Conservation (phyloP, 305 asterid species). For the Fraxinus platypoda region DNA sequence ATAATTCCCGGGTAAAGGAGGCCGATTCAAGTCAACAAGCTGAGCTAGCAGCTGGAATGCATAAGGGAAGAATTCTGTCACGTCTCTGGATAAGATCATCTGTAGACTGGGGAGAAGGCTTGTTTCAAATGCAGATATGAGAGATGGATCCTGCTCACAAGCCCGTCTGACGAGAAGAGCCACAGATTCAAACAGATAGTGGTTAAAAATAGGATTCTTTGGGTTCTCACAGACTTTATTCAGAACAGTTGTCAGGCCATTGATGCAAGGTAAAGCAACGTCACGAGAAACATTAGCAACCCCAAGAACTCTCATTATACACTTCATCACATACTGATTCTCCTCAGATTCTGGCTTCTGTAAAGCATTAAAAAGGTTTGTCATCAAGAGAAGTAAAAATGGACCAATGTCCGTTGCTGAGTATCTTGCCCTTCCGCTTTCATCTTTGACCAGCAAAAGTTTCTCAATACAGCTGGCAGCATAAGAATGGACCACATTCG, state of each 20-base stretch:
- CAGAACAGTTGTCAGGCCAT: slow-evolving; percentile 62
- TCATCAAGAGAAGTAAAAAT: slow-evolving; percentile 62
- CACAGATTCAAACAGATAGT: slow-evolving; percentile 81
- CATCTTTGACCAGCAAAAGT: slow-evolving; percentile 83
- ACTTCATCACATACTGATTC: slow-evolving; percentile 93
- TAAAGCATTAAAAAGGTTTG: slow-evolving; percentile 75
- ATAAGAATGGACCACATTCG: slow-evolving; percentile 94
- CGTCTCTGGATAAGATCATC: slow-evolving; percentile 63
- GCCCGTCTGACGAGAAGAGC: slow-evolving; percentile 76
- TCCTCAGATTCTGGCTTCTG: slow-evolving; percentile 94
- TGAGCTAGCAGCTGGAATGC: slow-evolving; percentile 92
- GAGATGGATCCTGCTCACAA: slow-evolving; percentile 70
- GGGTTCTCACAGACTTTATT: slow-evolving; percentile 84
- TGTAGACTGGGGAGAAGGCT: slow-evolving; percentile 72
- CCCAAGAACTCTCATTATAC: slow-evolving; percentile 94
- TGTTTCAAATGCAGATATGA: slow-evolving; percentile 68
- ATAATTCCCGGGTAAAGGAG: slow-evolving; percentile 67
- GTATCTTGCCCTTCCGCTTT: slow-evolving; percentile 68
- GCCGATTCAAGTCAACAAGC: slow-evolving; percentile 78
- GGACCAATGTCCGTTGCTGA: slow-evolving; percentile 67
- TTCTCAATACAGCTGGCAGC: slow-evolving; percentile 97
- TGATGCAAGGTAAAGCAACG: slow-evolving; percentile 79
- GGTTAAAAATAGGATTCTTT: slow-evolving; percentile 78
- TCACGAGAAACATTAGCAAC: slow-evolving; percentile 70
- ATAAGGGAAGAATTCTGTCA: slow-evolving; percentile 85